These are phyloP conservation scores for Beta lomatogona DNA, from an alignment of 179 eudicot species.

Conservation along the genomic window DNA sequence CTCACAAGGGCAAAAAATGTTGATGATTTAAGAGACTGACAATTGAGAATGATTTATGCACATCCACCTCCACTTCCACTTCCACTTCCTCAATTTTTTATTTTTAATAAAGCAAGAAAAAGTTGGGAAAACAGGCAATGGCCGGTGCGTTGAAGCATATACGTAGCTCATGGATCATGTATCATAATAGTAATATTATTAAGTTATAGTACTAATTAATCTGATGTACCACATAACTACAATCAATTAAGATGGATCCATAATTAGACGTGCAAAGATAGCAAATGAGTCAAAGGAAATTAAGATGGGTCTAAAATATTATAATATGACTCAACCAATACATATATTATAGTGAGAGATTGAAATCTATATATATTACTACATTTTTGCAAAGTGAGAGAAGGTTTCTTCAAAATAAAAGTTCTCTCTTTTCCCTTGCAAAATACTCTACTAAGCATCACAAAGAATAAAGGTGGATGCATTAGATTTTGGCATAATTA, in stretches of 20 bases:
- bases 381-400: conserved; percentile 6
- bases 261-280: conserved; percentile 21
- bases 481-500: conserved; percentile 13
- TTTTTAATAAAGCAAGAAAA: background rate
- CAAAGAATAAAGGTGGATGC: conserved; percentile 14
- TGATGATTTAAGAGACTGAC: too few species aligned
- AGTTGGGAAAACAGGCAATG: background rate
- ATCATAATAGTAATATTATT: background rate
- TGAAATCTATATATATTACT: background rate
- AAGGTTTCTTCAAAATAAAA: conserved; percentile 24
- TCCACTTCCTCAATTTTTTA: background rate
- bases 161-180: conserved; percentile 19
- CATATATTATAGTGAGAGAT: background rate
- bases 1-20: too few species aligned
- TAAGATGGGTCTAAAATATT: background rate
- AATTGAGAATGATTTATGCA: background rate
- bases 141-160: conserved; percentile 17
- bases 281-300: conserved; percentile 12
- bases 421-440: conserved; percentile 12
- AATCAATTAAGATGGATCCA: conserved; percentile 5
- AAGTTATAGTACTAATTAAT: background rate
- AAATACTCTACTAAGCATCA: conserved; percentile 20
- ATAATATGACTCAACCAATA: background rate
- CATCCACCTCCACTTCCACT: conserved; percentile 9
- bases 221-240: background rate